Evolutionary conservation across 192 early-diverging fungal species (phyloP), one percentile per base, ranked within the genome.

Genomic region (Umbelopsis vinacea): DNA sequence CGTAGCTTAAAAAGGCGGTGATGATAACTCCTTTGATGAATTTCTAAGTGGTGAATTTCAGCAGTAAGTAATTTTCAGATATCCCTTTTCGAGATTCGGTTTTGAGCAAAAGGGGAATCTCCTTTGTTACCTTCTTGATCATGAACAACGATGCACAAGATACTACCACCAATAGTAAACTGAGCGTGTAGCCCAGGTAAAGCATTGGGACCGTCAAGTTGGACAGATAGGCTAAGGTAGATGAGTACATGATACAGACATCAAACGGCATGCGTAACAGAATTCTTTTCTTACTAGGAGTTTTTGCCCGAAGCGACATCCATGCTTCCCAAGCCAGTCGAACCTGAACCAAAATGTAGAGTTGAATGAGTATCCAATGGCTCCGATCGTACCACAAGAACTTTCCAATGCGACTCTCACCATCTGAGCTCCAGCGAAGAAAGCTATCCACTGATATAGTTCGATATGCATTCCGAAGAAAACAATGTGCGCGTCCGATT

Each of bases 381-480:
- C 6, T 11, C 11, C 12, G 53, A 26, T 26, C 53, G 8, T 22
- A 14, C 2, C 53, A 11, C n/a, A 0, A 22, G 6, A 1, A 24
- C 53, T 26, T 29, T 12, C 53, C 12, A 54, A 23, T 29, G 22
- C 53, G 5, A 22, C 6, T 54, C 48, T 37, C 35, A 63, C 57
- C 57, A 37, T 63, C 33, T 63, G 57, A 63, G 26, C 33, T 29
- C 57, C 57, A 37, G 57, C 33, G 19, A 63, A 63, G 33, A 63
- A 63, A 4, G 14, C 10, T 19, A 63, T 63, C 57, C 57, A 63
- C n/a, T 63, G 57, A 17, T 63, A 35, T 37, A 63, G 35, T 8
- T 63, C 57, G 26, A 63, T 63, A 22, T 63, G 57, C 57, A 63
- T 63, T 35, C 57, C 57, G 26, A 63, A 63, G 57, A 63, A 63